phyloP scores from a whole-genome alignment of 1,284 basidiomycete species.

The Boletus sp. region DNA sequence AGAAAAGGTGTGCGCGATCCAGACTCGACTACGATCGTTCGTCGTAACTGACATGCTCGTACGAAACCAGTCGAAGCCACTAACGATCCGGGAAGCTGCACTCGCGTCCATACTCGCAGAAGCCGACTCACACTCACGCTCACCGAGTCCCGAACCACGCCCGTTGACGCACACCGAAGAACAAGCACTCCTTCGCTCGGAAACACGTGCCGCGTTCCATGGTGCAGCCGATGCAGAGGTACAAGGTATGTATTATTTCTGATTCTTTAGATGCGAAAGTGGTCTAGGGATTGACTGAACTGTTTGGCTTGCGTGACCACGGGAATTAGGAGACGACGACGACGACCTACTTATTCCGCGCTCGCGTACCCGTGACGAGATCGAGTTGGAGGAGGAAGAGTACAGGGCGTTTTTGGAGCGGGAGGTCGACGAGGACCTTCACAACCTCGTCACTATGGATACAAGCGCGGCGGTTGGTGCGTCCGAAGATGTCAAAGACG shows the following conservation, averaged over 20 bases:
- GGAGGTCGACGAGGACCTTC: conserved; percentile 79
- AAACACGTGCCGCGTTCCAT: conserved; percentile 84
- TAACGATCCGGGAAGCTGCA: conserved; percentile 61
- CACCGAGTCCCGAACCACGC: conserved; percentile 40
- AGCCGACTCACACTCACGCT: conserved; percentile 55
- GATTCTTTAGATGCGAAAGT: not conserved
- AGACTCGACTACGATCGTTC: not conserved
- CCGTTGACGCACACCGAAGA: conserved; percentile 77
- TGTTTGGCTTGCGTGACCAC: not conserved
- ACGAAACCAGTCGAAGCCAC: conserved; percentile 49
- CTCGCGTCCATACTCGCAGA: conserved; percentile 54
- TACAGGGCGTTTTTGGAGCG: conserved; percentile 80
- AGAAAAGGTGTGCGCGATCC: conserved; percentile 48
- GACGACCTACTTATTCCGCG: conserved; percentile 71
- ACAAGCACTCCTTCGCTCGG: conserved; percentile 71
- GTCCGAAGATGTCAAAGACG: conserved; percentile 32
- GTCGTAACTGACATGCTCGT: conserved; percentile 2
- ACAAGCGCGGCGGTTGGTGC: conserved; percentile 6
- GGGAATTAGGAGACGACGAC: conserved; percentile 46
- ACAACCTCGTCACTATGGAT: conserved; percentile 53
- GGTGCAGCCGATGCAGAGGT: conserved; percentile 38
- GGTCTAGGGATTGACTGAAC: not conserved
- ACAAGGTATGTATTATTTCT: conserved; percentile 16
- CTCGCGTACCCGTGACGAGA: conserved; percentile 75
- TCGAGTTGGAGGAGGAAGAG: conserved; percentile 73